Evolutionary conservation across 2,329 filamentous ascomycete genomes (phyloP).

Genomic region (Epichloe sibirici): DNA sequence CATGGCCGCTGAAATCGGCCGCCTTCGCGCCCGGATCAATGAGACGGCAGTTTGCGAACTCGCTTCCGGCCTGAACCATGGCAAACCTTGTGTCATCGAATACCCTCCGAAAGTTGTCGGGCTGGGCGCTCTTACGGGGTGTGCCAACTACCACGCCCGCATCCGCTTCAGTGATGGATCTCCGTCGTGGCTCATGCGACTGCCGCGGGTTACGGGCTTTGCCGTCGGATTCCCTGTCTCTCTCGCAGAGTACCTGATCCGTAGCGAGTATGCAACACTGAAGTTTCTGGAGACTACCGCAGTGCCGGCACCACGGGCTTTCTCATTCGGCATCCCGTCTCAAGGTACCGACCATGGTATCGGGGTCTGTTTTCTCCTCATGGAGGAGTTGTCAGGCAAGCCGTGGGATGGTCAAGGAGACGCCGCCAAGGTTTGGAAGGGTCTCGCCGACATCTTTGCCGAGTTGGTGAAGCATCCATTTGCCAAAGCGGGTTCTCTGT

Average conservation of each 20-base stretch:
- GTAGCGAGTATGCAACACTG: conserved; percentile 20
- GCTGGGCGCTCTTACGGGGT: conserved; percentile 13
- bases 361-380: conserved; percentile 16
- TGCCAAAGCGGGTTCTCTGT: conserved; percentile 14
- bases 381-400: conserved; percentile 16
- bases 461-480: conserved; percentile 16
- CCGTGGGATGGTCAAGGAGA: conserved; percentile 6
- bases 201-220: conserved; percentile 10
- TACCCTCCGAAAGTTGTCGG: conserved; percentile 5
- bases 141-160: conserved; percentile 18
- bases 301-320: conserved; percentile 18
- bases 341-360: conserved; percentile 8
- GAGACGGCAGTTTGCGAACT: conserved; percentile 9
- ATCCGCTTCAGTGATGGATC: conserved; percentile 17
- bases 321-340: conserved; percentile 5
- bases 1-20: conserved; percentile 6
- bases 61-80: conserved; percentile 8
- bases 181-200: conserved; percentile 15
- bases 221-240: conserved; percentile 6
- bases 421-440: conserved; percentile 13
- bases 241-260: conserved; percentile 13
- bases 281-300: conserved; percentile 20
- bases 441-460: conserved; percentile 11
- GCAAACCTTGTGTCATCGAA: conserved; percentile 7
- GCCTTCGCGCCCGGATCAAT: conserved; percentile 8